A percentile compares a stretch with the other conserved stretches of the same genome.
Conservation (phyloP, 192 early-diverging fungal species). For the Entophlyctis luteolus region DNA sequence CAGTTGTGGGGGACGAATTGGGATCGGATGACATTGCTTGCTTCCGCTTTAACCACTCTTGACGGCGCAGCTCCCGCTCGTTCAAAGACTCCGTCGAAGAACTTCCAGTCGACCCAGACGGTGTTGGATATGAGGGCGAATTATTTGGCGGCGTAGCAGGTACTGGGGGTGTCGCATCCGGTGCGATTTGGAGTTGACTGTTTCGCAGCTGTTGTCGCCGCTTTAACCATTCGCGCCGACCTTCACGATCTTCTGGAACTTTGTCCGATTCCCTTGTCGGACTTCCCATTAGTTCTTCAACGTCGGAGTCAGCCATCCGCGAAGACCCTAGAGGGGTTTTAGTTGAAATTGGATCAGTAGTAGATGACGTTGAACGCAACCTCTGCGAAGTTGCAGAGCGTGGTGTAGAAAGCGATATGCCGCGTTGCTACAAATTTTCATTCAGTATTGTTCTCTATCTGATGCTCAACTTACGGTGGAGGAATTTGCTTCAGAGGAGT, state of each 20-base stretch:
- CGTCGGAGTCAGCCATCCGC: no score
- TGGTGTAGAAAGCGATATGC: no score
- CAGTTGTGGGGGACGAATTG: background rate
- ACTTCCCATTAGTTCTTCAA: no score
- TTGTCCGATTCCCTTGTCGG: conserved; percentile 3
- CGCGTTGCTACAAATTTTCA: no score
- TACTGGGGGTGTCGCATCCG: background rate
- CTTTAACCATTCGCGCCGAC: conserved; percentile 16
- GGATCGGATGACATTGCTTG: background rate
- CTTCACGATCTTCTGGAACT: conserved; percentile 21
- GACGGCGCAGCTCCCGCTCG: conserved; percentile 6
- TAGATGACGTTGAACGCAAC: no score
- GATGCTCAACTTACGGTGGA: no score
- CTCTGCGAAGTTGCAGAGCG: no score
- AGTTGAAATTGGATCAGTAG: no score
- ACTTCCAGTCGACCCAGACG: background rate
- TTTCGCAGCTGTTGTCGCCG: conserved; percentile 7
- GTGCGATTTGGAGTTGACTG: background rate
- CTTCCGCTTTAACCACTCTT: conserved; percentile 17
- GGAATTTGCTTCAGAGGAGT: no score
- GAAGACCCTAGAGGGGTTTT: no score
- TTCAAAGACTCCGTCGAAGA: background rate
- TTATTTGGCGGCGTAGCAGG: background rate
- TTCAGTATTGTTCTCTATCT: no score
- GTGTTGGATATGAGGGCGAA: background rate